phyloP scores from a whole-genome alignment of 2,329 filamentous ascomycete genomes.

The Colletotrichum sp. region DNA sequence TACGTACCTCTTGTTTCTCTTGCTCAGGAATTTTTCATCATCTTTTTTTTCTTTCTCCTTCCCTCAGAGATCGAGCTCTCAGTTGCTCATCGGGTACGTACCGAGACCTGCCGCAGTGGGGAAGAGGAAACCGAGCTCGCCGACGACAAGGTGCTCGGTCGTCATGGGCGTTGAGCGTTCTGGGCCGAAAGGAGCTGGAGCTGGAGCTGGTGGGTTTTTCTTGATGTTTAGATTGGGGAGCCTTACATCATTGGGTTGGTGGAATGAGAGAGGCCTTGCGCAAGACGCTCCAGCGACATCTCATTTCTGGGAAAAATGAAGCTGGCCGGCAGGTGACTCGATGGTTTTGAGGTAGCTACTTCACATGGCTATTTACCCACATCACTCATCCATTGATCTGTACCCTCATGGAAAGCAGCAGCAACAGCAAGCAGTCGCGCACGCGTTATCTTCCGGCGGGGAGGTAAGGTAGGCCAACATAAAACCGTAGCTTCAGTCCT shows the following conservation, averaged over 20 bases:
- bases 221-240: not conserved
- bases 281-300: not conserved
- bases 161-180: not conserved
- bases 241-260: not conserved
- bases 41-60: not conserved
- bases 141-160: conserved; percentile 4
- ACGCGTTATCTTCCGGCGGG: not conserved
- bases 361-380: not conserved
- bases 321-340: not conserved
- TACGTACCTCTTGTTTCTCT: not conserved
- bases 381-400: not conserved
- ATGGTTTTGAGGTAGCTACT: not conserved
- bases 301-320: not conserved
- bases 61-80: not conserved
- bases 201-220: not conserved
- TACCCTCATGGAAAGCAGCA: not conserved
- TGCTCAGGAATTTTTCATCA: not conserved
- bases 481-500: not conserved
- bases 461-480: not conserved
- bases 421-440: not conserved
- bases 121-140: not conserved
- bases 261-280: not conserved
- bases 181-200: not conserved
- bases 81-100: not conserved
- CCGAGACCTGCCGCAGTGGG: not conserved